Evolutionary conservation across 2,329 filamentous ascomycete species (phyloP).

Genomic region (Alternaria infectoria): DNA sequence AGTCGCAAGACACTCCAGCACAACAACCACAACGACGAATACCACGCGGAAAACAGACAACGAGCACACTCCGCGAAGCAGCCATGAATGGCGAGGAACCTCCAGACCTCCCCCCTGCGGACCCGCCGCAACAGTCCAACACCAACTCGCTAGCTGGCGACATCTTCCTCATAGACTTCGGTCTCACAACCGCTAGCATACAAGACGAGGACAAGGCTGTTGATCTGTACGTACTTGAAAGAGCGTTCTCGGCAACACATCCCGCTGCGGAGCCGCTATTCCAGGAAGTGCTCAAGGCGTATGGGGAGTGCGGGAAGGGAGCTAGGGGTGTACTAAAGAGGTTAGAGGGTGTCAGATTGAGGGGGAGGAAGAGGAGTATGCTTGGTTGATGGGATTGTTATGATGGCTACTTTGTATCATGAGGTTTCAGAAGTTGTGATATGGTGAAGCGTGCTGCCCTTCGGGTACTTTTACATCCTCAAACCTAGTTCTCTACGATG

Average conservation of each 20-base stretch:
- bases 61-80: constrained; percentile 29
- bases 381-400: constrained; percentile 64
- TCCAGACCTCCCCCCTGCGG: neutral
- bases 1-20: neutral
- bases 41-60: constrained; percentile 25
- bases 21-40: neutral
- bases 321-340: constrained; percentile 76
- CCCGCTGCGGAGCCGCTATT: constrained; percentile 82
- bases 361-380: constrained; percentile 97
- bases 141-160: constrained; percentile 65
- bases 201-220: constrained; percentile 94
- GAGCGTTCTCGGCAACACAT: constrained; percentile 94
- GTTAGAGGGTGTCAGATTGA: constrained; percentile 89
- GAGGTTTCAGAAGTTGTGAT: neutral
- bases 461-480: neutral
- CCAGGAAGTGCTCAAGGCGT: constrained; percentile 73
- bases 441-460: neutral
- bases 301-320: constrained; percentile 75
- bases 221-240: constrained; percentile 92
- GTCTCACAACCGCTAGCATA: constrained; percentile 78
- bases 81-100: constrained; percentile 26
- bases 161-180: constrained; percentile 92
- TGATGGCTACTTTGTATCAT: neutral
- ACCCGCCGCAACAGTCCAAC: neutral
- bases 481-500: neutral